phyloP scores from a whole-genome alignment of 2,329 filamentous ascomycete species.

The Penicillium aurantiogriseum region DNA sequence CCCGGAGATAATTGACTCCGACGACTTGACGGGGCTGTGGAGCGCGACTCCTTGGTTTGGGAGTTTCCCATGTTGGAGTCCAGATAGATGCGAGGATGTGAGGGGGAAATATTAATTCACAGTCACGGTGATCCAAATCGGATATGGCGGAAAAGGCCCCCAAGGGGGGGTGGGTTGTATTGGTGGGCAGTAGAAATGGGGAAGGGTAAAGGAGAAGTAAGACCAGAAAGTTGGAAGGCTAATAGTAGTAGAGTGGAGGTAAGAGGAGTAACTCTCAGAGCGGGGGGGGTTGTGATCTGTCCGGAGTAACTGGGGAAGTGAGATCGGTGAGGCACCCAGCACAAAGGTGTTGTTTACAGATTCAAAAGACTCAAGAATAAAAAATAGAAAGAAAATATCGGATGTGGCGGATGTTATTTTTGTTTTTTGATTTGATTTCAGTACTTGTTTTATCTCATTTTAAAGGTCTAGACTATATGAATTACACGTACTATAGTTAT shows the following conservation, averaged over 20 bases:
- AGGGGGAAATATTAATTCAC: background rate
- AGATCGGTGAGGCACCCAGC: constrained; percentile 15
- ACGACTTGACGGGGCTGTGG: constrained; percentile 27
- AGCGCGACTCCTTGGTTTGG: constrained; percentile 48
- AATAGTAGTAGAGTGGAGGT: constrained; percentile 6
- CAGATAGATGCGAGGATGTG: background rate
- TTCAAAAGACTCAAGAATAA: background rate
- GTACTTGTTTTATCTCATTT: too few species aligned
- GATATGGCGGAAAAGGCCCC: constrained; percentile 10
- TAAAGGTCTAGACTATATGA: too few species aligned
- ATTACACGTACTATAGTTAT: too few species aligned
- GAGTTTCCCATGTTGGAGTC: constrained; percentile 45
- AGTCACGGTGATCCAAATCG: constrained; percentile 12
- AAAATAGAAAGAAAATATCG: background rate
- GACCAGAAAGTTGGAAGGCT: background rate
- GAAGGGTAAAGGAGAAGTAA: background rate
- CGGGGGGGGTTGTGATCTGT: constrained; percentile 15
- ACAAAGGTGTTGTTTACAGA: background rate
- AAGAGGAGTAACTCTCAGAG: constrained; percentile 10
- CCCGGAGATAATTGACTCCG: constrained; percentile 34
- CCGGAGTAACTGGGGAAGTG: constrained; percentile 26
- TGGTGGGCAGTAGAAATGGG: background rate
- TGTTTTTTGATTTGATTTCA: background rate
- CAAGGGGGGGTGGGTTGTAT: constrained; percentile 2
- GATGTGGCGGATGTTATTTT: constrained; percentile 14